Evolutionary conservation across 169 alveolate genomes (phyloP).

Genomic region (Plasmodium malariae): DNA sequence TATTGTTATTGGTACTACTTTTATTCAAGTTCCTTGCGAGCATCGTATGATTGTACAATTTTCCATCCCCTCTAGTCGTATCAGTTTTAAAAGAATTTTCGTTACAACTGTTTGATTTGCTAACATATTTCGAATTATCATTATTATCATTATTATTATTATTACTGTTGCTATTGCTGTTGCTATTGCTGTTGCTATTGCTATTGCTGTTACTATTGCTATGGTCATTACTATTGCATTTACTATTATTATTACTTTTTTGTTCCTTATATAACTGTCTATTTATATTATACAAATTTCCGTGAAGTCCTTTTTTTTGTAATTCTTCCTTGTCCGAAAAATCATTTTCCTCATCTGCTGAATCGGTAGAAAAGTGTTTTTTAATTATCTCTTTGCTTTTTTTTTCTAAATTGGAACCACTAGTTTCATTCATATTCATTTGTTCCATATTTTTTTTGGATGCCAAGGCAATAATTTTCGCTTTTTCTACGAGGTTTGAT

Average conservation of each 20-base stretch:
- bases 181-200: background rate
- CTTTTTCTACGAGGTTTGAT: slow-evolving; percentile 46
- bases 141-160: background rate
- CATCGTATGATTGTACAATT: background rate
- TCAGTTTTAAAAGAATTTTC: background rate
- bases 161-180: background rate
- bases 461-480: slow-evolving; percentile 53
- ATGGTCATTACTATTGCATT: background rate
- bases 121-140: background rate
- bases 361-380: slow-evolving; percentile 62
- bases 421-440: slow-evolving; percentile 62
- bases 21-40: background rate
- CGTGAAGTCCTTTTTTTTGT: slow-evolving; percentile 9
- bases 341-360: slow-evolving; percentile 72
- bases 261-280: background rate
- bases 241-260: background rate
- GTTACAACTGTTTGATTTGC: background rate
- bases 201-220: background rate
- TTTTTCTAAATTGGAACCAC: slow-evolving; percentile 32
- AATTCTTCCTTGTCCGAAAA: slow-evolving; percentile 13
- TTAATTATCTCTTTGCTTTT: slow-evolving; percentile 61
- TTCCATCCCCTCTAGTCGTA: background rate
- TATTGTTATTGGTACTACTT: background rate
- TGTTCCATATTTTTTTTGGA: slow-evolving; percentile 59
- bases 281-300: slow-evolving; percentile 1